A percentile compares a stretch with the other conserved stretches of the same genome.
Evolutionary conservation across 1,139 yeast species (phyloP).

Genomic region (Williopsis jadinii): DNA sequence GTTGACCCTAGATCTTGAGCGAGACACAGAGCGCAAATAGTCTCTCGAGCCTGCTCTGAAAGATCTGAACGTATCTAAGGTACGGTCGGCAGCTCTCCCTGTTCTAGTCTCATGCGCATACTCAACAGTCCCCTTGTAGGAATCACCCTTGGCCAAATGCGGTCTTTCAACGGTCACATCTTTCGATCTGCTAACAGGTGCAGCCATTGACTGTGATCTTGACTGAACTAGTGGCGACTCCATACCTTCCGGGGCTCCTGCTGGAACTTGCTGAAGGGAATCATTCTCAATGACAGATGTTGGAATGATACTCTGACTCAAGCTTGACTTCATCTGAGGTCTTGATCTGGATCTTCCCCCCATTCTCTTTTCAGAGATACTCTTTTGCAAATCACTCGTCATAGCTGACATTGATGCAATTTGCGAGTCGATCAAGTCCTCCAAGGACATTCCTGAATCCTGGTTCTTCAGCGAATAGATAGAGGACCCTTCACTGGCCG

Average conservation of each 20-base stretch:
- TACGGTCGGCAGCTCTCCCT: conserved; percentile 10
- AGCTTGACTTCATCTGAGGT: conserved; percentile 6
- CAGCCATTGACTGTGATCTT: conserved; percentile 28
- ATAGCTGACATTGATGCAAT: conserved; percentile 21
- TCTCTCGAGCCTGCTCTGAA: conserved; percentile 15
- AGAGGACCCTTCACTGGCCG: conserved; percentile 3
- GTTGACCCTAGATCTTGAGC: conserved; percentile 47
- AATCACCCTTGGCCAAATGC: conserved; percentile 62
- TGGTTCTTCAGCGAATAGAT: conserved; percentile 12
- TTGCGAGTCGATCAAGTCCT: conserved; percentile 23
- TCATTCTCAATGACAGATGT: conserved; percentile 27
- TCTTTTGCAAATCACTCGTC: conserved; percentile 15
- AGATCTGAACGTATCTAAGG: conserved; percentile 5
- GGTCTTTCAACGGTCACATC: conserved; percentile 29
- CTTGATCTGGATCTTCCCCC: conserved; percentile 14
- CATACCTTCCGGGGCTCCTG: conserved; percentile 32
- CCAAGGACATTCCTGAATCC: conserved; percentile 13
- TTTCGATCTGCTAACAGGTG: conserved; percentile 11
- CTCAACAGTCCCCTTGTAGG: conserved; percentile 40
- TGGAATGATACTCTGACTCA: conserved; percentile 19
- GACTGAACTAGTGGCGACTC: conserved; percentile 39
- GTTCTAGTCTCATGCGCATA: conserved; percentile 8
- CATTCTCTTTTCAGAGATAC: conserved; percentile 9
- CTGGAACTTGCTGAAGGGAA: conserved; percentile 29
- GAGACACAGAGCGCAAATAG: conserved; percentile 53